Conservation (phyloP, 2,329 filamentous ascomycete genomes). For the Ophiostoma fasciatum region DNA sequence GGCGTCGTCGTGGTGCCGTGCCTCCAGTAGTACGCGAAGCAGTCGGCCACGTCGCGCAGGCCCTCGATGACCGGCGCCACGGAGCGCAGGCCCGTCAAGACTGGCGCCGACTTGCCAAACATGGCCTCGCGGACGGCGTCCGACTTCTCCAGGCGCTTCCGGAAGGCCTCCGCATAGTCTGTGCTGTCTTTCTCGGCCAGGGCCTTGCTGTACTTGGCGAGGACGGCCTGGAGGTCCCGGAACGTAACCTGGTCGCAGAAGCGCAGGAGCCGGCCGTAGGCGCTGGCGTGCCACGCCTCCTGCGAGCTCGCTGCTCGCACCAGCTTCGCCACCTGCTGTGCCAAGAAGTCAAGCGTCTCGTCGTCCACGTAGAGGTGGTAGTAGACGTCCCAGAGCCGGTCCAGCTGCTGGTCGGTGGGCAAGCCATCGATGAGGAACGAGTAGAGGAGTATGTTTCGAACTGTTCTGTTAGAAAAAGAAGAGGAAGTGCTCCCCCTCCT, state of each 20-base stretch:
- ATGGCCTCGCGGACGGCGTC: background rate
- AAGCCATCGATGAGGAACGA: conserved; percentile 32
- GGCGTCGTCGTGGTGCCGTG: conserved; percentile 16
- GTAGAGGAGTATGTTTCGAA: conserved; percentile 39
- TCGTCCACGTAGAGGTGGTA: conserved; percentile 35
- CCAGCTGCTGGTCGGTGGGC: conserved; percentile 6
- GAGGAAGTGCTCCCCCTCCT: background rate
- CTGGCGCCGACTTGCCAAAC: background rate
- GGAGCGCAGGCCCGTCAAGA: conserved; percentile 21
- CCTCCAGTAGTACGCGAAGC: conserved; percentile 21
- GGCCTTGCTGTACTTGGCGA: conserved; percentile 20
- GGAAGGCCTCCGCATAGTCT: background rate
- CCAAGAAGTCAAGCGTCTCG: conserved; percentile 21
- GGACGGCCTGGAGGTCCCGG: conserved; percentile 23
- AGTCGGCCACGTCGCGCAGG: conserved; percentile 13
- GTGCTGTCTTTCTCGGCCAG: background rate
- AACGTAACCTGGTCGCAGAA: conserved; percentile 36
- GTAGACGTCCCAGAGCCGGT: conserved; percentile 37
- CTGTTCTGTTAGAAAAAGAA: conserved; percentile 17
- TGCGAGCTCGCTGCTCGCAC: conserved; percentile 21
- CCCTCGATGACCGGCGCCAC: conserved; percentile 20
- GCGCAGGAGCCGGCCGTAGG: conserved; percentile 28
- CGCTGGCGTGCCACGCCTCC: conserved; percentile 27
- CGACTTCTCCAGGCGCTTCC: background rate
- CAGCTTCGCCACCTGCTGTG: conserved; percentile 29